These are phyloP conservation scores for Chloromonas sp. DNA, from an alignment of 163 green algal genomes.

Conservation along the genomic window DNA sequence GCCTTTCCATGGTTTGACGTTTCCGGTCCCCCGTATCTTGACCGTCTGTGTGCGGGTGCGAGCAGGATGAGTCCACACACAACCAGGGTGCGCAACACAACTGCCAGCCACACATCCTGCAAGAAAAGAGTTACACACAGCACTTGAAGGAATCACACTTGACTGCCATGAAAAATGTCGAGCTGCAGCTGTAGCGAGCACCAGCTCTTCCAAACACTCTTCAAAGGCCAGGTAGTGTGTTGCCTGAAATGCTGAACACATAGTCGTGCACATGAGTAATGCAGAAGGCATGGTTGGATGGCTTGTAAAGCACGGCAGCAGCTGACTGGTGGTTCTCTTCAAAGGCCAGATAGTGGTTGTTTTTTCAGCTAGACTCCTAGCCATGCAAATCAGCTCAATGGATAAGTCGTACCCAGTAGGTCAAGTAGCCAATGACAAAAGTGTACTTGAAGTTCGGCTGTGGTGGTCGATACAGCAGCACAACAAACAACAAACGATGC, in stretches of 20 bases:
- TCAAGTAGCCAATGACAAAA: neutral
- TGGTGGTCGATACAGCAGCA: too few species aligned
- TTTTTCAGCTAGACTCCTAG: neutral
- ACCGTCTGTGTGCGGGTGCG: neutral
- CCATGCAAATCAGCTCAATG: neutral
- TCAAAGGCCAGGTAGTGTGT: too few species aligned
- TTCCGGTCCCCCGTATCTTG: neutral
- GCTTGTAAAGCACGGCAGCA: neutral
- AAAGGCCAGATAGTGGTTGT: neutral
- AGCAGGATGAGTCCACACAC: neutral
- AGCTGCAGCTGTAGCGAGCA: too few species aligned
- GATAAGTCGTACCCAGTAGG: neutral
- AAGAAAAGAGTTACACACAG: neutral
- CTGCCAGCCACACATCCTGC: neutral
- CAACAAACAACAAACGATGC: too few species aligned
- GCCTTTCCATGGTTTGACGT: too few species aligned
- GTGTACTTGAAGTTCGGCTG: too few species aligned
- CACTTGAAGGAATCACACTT: too few species aligned
- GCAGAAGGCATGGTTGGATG: too few species aligned
- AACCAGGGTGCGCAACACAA: neutral
- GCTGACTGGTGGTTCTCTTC: neutral
- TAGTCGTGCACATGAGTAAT: too few species aligned
- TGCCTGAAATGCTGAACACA: too few species aligned
- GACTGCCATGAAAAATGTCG: too few species aligned
- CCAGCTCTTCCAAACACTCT: too few species aligned